These are phyloP conservation scores for Penicillium salamii DNA, from an alignment of 495 filamentous ascomycete species.

Conservation along the genomic window DNA sequence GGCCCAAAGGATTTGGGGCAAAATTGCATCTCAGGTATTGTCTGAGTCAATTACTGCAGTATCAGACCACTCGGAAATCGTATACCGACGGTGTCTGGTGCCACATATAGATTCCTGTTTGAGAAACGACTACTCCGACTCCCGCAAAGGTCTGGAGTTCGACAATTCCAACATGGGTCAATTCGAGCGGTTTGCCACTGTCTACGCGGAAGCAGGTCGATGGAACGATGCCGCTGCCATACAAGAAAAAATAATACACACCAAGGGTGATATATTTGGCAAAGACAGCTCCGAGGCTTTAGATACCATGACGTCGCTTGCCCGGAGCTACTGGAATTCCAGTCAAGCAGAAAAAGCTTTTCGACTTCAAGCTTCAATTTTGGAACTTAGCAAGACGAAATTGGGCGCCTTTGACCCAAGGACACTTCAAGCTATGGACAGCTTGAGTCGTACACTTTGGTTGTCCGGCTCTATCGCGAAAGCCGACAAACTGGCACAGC, in stretches of 20 bases:
- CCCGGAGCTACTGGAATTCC: conserved; percentile 6
- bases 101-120: conserved; percentile 6
- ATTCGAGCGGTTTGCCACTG: conserved; percentile 4
- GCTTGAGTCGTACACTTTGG: conserved; percentile 3
- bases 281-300: conserved; percentile 1
- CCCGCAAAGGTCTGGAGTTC: conserved; percentile 3
- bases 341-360: conserved; percentile 1
- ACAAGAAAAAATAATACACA: neutral
- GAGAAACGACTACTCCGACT: neutral
- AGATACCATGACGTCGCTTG: neutral
- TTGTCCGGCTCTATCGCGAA: conserved; percentile 1
- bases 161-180: neutral
- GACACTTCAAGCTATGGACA: conserved; percentile 2
- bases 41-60: conserved; percentile 1
- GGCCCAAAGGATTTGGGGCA: conserved; percentile 3
- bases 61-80: conserved; percentile 2
- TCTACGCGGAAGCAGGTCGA: conserved; percentile 3
- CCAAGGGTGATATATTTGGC: neutral
- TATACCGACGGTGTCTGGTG: conserved; percentile 2
- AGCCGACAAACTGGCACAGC: neutral
- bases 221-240: conserved; percentile 2
- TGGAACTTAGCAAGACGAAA: neutral
- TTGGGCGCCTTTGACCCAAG: conserved; percentile 5
- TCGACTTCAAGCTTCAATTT: neutral
- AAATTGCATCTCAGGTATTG: conserved; percentile 1